phyloP scores from a whole-genome alignment of 306 rosid species.

The Medicago lupulina region DNA sequence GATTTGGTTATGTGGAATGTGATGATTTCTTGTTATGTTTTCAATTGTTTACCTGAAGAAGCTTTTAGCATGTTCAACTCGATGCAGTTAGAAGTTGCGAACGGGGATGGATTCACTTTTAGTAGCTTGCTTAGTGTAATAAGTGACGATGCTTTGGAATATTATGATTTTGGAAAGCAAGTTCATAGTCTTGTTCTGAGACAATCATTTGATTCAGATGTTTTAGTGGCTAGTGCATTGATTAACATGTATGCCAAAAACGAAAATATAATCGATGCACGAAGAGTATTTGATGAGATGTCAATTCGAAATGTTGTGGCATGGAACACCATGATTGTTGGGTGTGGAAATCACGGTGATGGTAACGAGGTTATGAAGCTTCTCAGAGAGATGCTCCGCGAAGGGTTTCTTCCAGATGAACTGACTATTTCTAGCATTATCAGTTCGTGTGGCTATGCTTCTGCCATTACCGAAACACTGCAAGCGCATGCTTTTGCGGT shows the following conservation, averaged over 20 bases:
- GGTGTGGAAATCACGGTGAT: conserved; percentile 57
- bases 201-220: conserved; percentile 66
- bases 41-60: conserved; percentile 51
- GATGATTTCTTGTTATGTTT: conserved; percentile 68
- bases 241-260: conserved; percentile 67
- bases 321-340: conserved; percentile 81
- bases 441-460: conserved; percentile 67
- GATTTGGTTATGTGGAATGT: conserved; percentile 87
- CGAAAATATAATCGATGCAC: conserved; percentile 53
- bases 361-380: conserved; percentile 66
- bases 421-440: conserved; percentile 66
- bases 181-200: conserved; percentile 55
- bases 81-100: conserved; percentile 56
- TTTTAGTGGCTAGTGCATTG: conserved; percentile 68
- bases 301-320: conserved; percentile 57
- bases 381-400: conserved; percentile 59
- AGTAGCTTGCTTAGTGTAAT: conserved; percentile 59
- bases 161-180: conserved; percentile 58
- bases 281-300: conserved; percentile 53
- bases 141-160: conserved; percentile 40
- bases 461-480: conserved; percentile 55
- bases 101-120: conserved; percentile 74
- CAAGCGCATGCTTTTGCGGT: conserved; percentile 60
- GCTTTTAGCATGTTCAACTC: conserved; percentile 53
- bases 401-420: conserved; percentile 62